phyloP scores from a whole-genome alignment of 2,329 filamentous ascomycete genomes.

The Botrytis paeoniae region DNA sequence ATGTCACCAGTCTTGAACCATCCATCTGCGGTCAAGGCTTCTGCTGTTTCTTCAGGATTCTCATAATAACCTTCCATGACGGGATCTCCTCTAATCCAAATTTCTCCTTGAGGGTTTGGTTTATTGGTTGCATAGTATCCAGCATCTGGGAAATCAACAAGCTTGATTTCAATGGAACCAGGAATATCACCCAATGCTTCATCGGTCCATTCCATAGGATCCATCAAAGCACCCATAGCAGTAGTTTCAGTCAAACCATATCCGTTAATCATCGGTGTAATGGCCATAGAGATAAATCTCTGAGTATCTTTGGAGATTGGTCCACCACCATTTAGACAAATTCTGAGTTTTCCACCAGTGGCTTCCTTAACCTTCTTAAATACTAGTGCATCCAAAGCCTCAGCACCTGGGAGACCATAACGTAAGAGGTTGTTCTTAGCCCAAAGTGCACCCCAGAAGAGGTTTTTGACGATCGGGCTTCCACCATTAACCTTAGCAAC shows the following conservation, averaged over 20 bases:
- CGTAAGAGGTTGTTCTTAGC: slow-evolving; percentile 58
- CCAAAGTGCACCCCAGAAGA: slow-evolving; percentile 70
- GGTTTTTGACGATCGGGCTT: slow-evolving; percentile 64
- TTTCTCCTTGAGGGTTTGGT: slow-evolving; percentile 82
- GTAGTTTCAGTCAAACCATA: slow-evolving; percentile 95
- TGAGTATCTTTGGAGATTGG: slow-evolving; percentile 85
- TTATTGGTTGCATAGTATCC: slow-evolving; percentile 70
- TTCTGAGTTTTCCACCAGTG: slow-evolving; percentile 82
- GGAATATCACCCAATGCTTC: slow-evolving; percentile 75
- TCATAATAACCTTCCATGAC: slow-evolving; percentile 79
- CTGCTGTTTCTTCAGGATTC: slow-evolving; percentile 79
- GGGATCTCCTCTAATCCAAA: slow-evolving; percentile 77
- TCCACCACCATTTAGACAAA: slow-evolving; percentile 92
- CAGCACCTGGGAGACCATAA: slow-evolving; percentile 61
- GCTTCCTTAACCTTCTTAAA: slow-evolving; percentile 90
- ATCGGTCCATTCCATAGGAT: slow-evolving; percentile 80
- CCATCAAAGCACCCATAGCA: slow-evolving; percentile 77
- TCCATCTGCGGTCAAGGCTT: slow-evolving; percentile 74
- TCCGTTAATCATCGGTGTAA: slow-evolving; percentile 90
- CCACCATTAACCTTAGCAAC: slow-evolving; percentile 64
- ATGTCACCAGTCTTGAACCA: slow-evolving; percentile 99
- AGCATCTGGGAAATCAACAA: slow-evolving; percentile 87
- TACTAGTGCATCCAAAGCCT: slow-evolving; percentile 73
- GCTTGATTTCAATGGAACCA: slow-evolving; percentile 78
- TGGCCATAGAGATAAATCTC: slow-evolving; percentile 84